These are phyloP conservation scores for Fusarium neocosmosporiellum DNA, from an alignment of 2,329 filamentous ascomycete species.

Conservation along the genomic window DNA sequence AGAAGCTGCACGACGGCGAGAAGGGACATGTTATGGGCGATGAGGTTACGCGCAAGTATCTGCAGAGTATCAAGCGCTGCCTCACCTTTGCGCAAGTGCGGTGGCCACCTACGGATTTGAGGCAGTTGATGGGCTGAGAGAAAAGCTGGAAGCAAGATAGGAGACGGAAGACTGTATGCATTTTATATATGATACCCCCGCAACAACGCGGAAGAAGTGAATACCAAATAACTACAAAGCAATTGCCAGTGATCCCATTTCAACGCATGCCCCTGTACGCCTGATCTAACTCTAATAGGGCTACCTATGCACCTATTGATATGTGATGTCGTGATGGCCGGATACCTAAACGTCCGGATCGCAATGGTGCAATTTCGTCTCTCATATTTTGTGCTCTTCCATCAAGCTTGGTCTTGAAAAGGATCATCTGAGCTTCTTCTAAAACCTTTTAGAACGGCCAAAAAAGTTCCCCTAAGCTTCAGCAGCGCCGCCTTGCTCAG, in stretches of 20 bases:
- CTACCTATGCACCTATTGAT: not conserved
- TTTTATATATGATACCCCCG: constrained; percentile 39
- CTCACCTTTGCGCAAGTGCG: constrained; percentile 96
- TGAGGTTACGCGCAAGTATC: constrained; percentile 92
- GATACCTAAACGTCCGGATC: constrained; percentile 40
- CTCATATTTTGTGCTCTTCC: not conserved
- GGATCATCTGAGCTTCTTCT: not conserved
- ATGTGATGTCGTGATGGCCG: constrained; percentile 1
- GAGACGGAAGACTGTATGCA: constrained; percentile 1
- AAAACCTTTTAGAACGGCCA: not conserved
- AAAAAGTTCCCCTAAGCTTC: constrained; percentile 11
- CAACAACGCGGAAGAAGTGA: constrained; percentile 9
- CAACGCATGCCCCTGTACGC: constrained; percentile 28
- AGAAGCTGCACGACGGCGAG: constrained; percentile 90
- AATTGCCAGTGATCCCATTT: constrained; percentile 12
- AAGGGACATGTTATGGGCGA: constrained; percentile 98
- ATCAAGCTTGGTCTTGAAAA: not conserved
- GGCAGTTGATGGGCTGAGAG: constrained; percentile 86
- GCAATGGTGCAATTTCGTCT: constrained; percentile 27
- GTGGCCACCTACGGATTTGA: constrained; percentile 92
- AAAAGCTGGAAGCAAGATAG: not conserved
- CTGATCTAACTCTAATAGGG: constrained; percentile 28
- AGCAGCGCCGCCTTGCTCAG: constrained; percentile 10
- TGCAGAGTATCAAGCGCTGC: constrained; percentile 98
- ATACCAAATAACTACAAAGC: not conserved